Conservation (phyloP, 805 yeast genomes). For the Lachancea cidri region DNA sequence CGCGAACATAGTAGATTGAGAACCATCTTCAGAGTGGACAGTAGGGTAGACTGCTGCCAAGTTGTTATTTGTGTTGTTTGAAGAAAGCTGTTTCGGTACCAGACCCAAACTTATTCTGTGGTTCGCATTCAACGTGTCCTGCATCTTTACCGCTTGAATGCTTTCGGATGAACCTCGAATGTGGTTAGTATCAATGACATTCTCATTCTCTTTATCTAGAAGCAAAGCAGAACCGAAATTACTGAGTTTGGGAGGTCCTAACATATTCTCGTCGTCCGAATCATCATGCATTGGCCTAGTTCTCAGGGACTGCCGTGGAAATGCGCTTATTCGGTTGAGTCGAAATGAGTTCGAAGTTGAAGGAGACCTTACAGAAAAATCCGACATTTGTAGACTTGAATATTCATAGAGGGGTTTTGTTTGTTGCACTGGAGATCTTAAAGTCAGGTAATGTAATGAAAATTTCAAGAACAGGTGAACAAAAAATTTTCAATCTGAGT, state of each 20-base stretch:
- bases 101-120: not conserved
- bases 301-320: not conserved
- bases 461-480: too few relatives aligned
- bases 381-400: not conserved
- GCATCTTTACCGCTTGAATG: not conserved
- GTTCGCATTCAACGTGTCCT: not conserved
- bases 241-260: conserved; percentile 28
- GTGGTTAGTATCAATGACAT: not conserved
- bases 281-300: conserved; percentile 2
- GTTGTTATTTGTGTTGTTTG: not conserved
- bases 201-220: conserved; percentile 15
- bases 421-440: too few relatives aligned
- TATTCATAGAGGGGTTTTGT: conserved; percentile 5
- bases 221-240: conserved; percentile 31
- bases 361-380: conserved; percentile 5
- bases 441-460: too few relatives aligned
- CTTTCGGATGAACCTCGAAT: not conserved
- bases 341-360: not conserved
- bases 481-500: too few relatives aligned
- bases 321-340: not conserved
- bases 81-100: conserved; percentile 1
- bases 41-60: conserved; percentile 4
- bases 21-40: conserved; percentile 10
- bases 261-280: conserved; percentile 26
- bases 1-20: conserved; percentile 24